phyloP scores from a whole-genome alignment of 345 rosid species.

The Geranium rotundifolium region DNA sequence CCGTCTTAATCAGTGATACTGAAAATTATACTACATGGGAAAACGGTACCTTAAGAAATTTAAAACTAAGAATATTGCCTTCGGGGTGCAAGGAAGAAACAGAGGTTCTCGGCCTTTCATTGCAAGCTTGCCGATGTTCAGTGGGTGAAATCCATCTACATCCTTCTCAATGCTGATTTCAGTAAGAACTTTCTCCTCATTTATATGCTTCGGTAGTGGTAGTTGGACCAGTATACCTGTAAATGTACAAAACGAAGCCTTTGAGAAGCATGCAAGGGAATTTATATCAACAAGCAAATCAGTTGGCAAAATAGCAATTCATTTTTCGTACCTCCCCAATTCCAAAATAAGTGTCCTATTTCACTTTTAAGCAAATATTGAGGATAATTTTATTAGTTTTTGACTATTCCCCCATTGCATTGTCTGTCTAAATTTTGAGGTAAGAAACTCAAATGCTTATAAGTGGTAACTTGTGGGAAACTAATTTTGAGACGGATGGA shows the following conservation, averaged over 20 bases:
- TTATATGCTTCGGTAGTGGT: conserved; percentile 75
- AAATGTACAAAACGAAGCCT: conserved; percentile 7
- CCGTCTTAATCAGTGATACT: conserved; percentile 1
- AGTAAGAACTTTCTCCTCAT: conserved; percentile 69
- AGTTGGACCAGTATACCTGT: conserved; percentile 90
- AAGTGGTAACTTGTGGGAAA: too few relatives aligned
- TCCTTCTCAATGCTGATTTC: conserved; percentile 75
- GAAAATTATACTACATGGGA: neutral
- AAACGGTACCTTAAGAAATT: neutral
- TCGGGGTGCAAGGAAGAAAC: conserved; percentile 89
- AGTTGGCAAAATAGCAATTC: neutral
- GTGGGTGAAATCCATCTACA: conserved; percentile 96
- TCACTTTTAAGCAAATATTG: too few relatives aligned
- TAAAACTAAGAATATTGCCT: conserved; percentile 33
- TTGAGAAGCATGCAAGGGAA: neutral
- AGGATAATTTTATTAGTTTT: too few relatives aligned
- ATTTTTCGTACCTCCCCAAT: too few relatives aligned
- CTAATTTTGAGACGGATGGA: too few relatives aligned
- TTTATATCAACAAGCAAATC: neutral
- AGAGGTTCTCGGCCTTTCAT: conserved; percentile 97
- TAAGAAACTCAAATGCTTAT: too few relatives aligned
- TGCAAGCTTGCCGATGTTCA: conserved; percentile 89
- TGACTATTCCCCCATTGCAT: too few relatives aligned
- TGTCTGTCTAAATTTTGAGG: too few relatives aligned
- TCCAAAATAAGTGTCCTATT: too few relatives aligned